Evolutionary conservation across 179 eudicot species (phyloP).

Genomic region (Carnegiea gigantea): DNA sequence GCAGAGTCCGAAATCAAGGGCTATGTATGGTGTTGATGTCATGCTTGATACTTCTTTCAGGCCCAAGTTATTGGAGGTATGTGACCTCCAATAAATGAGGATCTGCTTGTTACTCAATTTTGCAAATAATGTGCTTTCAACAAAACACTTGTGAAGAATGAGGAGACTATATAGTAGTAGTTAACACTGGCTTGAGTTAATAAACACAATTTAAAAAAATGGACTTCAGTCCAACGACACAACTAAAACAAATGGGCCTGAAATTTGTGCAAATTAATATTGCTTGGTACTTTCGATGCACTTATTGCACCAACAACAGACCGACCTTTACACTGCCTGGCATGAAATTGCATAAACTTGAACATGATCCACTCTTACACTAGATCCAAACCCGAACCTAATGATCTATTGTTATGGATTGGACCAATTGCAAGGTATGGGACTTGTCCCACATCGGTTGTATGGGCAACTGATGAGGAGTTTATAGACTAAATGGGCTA

Average conservation of each 20-base stretch:
- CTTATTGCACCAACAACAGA: background rate
- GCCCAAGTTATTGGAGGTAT: constrained; percentile 92
- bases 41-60: constrained; percentile 78
- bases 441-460: too few relatives aligned
- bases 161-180: background rate
- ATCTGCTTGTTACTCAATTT: constrained; percentile 2
- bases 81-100: background rate
- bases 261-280: too few relatives aligned
- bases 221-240: background rate
- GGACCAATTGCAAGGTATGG: too few relatives aligned
- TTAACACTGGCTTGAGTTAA: too few relatives aligned
- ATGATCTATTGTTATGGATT: too few relatives aligned
- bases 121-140: background rate
- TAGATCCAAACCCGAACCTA: background rate
- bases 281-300: background rate
- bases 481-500: too few relatives aligned
- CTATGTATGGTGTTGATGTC: constrained; percentile 96
- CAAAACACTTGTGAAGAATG: background rate
- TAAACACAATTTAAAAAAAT: too few relatives aligned
- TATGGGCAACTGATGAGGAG: too few relatives aligned
- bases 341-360: background rate
- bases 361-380: background rate
- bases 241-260: background rate
- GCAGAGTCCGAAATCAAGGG: constrained; percentile 82
- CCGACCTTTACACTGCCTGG: background rate